Conservation (phyloP, 2,329 filamentous ascomycete species). For the Trichophyton mentagrophytes region DNA sequence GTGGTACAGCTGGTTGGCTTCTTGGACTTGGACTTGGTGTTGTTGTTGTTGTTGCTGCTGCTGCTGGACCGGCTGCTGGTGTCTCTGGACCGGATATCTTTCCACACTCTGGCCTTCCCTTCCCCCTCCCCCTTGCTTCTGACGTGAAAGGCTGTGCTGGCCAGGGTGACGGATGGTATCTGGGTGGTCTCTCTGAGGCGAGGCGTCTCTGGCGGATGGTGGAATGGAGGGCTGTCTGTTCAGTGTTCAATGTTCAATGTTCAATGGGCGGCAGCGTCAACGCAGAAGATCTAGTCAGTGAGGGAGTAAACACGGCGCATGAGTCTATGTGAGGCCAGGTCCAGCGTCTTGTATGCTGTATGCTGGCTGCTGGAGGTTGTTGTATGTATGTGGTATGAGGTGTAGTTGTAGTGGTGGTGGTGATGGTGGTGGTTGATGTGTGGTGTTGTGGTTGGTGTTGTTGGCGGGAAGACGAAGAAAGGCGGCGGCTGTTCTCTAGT, state of each 20-base stretch:
- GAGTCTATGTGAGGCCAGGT: too few species aligned
- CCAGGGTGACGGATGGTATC: neutral
- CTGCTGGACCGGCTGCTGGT: too few species aligned
- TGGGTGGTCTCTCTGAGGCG: neutral
- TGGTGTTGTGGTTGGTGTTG: too few species aligned
- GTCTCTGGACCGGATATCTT: constrained; percentile 9
- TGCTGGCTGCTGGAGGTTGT: too few species aligned
- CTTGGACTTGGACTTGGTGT: neutral
- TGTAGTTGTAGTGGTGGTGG: too few species aligned
- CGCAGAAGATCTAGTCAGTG: too few species aligned
- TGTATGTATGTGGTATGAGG: too few species aligned
- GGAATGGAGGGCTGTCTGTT: neutral
- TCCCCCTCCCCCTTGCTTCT: constrained; percentile 2
- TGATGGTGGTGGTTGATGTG: too few species aligned
- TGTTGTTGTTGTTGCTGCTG: neutral
- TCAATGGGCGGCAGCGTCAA: too few species aligned
- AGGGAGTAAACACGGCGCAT: too few species aligned
- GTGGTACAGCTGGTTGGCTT: constrained; percentile 1
- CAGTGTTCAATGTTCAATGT: neutral
- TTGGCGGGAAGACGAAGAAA: neutral
- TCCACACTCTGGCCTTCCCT: constrained; percentile 11
- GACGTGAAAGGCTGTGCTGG: constrained; percentile 2
- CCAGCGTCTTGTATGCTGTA: too few species aligned
- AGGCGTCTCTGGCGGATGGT: neutral
- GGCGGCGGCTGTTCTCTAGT: neutral